Percentiles rank a stretch among this genome's conserved stretches.
These are phyloP conservation scores for Geotrichum macrosporum DNA, from an alignment of 1,139 yeast species.

Conservation along the genomic window DNA sequence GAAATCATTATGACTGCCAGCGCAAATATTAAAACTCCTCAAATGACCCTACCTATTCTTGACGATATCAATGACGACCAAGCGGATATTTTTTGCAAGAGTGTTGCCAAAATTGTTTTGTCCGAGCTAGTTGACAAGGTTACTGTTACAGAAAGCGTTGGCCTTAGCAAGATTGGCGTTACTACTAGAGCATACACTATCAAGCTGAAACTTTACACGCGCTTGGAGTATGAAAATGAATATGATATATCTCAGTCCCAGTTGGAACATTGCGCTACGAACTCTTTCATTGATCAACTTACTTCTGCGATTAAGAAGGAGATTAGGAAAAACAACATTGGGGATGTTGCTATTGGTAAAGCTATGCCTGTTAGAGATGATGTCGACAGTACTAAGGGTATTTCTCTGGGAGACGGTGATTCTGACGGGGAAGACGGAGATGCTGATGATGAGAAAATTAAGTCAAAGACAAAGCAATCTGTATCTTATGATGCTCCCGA, in stretches of 20 bases:
- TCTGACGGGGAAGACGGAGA: constrained; percentile 46
- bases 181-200: constrained; percentile 72
- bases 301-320: constrained; percentile 75
- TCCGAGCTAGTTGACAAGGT: constrained; percentile 88
- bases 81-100: constrained; percentile 91
- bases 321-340: constrained; percentile 72
- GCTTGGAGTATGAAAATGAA: constrained; percentile 75
- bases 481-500: constrained; percentile 94
- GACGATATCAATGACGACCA: constrained; percentile 74
- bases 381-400: constrained; percentile 18
- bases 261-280: constrained; percentile 64
- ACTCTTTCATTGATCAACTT: constrained; percentile 61
- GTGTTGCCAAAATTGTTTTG: constrained; percentile 76
- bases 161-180: constrained; percentile 50
- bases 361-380: constrained; percentile 41
- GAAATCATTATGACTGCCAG: constrained; percentile 99
- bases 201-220: constrained; percentile 68
- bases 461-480: constrained; percentile 68
- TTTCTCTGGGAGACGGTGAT: constrained; percentile 24
- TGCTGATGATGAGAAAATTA: constrained; percentile 63
- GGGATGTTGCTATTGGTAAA: constrained; percentile 63
- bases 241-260: constrained; percentile 81
- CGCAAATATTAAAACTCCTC: constrained; percentile 92
- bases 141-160: constrained; percentile 75
- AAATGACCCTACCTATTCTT: constrained; percentile 87